Percentiles rank a stretch among this genome's conserved stretches.
phyloP scores from a whole-genome alignment of 2,329 filamentous ascomycete species.

The Venturia aucupariae region DNA sequence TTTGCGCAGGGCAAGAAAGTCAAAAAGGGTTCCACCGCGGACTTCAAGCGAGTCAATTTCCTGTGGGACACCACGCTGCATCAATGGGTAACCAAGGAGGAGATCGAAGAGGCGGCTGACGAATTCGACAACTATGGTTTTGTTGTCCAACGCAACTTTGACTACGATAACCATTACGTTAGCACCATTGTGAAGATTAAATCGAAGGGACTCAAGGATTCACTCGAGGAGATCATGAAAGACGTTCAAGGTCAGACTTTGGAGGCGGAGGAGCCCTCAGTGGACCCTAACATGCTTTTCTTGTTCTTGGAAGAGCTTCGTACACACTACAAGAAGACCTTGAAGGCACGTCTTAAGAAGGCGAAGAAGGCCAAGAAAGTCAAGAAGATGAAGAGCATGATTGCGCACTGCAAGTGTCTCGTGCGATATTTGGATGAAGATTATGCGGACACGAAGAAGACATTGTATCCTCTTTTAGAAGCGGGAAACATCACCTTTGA shows the following conservation, averaged over 20 bases:
- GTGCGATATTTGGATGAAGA: constrained; percentile 73
- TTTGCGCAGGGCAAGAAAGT: constrained; percentile 11
- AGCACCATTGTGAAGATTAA: constrained; percentile 74
- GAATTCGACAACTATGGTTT: constrained; percentile 68
- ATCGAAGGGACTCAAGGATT: constrained; percentile 66
- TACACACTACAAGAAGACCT: constrained; percentile 46
- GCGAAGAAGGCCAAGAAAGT: constrained; percentile 56
- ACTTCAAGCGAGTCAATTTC: constrained; percentile 61
- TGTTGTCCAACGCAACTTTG: constrained; percentile 72
- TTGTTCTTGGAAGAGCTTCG: constrained; percentile 73
- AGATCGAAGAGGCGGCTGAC: constrained; percentile 52
- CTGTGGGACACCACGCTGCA: constrained; percentile 49
- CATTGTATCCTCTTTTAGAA: constrained; percentile 69
- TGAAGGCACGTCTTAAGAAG: constrained; percentile 51
- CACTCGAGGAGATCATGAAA: constrained; percentile 61
- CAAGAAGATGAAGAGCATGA: constrained; percentile 49
- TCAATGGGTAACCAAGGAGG: constrained; percentile 61
- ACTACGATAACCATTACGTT: constrained; percentile 73
- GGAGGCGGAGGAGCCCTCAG: constrained; percentile 66
- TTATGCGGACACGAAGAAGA: constrained; percentile 69
- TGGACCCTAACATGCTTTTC: constrained; percentile 39
- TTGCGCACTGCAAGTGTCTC: constrained; percentile 60
- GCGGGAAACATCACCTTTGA: constrained; percentile 77
- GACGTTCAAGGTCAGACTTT: constrained; percentile 69
- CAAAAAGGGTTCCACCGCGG: constrained; percentile 44